phyloP scores from a whole-genome alignment of 169 alveolate genomes.

The Babesia gibsoni region DNA sequence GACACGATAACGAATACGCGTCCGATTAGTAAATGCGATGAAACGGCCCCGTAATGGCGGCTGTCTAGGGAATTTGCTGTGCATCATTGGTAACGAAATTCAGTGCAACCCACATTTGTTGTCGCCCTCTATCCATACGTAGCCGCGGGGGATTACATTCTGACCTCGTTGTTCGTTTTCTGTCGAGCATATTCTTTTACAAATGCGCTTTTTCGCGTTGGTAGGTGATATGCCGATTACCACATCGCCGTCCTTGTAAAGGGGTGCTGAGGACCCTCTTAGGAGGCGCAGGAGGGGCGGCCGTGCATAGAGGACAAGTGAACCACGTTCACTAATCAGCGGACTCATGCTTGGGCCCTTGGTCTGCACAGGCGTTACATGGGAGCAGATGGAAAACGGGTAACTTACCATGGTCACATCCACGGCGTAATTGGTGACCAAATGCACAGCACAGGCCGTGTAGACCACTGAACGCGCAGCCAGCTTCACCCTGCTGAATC shows the following conservation, averaged over 20 bases:
- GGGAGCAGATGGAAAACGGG: not conserved
- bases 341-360: constrained; percentile 67
- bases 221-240: constrained; percentile 53
- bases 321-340: constrained; percentile 13
- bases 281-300: constrained; percentile 20
- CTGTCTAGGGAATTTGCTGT: constrained; percentile 63
- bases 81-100: not conserved
- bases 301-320: constrained; percentile 35
- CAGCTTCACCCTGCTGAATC: constrained; percentile 10
- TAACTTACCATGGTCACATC: constrained; percentile 58
- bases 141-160: constrained; percentile 23
- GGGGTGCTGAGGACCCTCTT: constrained; percentile 29
- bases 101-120: constrained; percentile 25
- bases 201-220: constrained; percentile 35
- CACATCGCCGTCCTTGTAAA: constrained; percentile 55
- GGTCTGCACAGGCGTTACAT: constrained; percentile 12
- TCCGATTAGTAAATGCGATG: constrained; percentile 42
- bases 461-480: constrained; percentile 23
- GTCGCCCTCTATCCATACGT: constrained; percentile 64
- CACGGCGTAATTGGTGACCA: constrained; percentile 44
- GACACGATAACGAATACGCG: constrained; percentile 38
- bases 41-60: constrained; percentile 59
- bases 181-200: constrained; percentile 46
- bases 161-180: constrained; percentile 8
- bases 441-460: constrained; percentile 33